Percentiles rank a stretch among this genome's conserved stretches.
These are phyloP conservation scores for Petunia axillaris DNA, from an alignment of 257 asterid genomes.

Conservation along the genomic window DNA sequence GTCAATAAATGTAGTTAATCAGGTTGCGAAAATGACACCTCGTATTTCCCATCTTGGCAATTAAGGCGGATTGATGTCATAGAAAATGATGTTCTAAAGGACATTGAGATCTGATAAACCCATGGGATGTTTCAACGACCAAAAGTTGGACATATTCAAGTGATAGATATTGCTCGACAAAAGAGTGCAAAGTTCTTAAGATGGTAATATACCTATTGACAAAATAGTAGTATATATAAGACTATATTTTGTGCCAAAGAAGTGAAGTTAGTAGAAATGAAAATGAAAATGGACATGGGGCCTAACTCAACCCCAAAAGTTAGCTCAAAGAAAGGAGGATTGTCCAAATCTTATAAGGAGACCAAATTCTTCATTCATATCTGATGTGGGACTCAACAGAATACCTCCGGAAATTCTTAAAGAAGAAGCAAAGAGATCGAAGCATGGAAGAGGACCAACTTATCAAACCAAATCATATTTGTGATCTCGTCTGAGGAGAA, in stretches of 20 bases:
- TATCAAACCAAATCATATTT: constrained; percentile 11
- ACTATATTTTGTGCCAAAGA: background rate
- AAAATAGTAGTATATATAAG: background rate
- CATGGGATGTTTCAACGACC: background rate
- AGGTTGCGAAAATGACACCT: background rate
- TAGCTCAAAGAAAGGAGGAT: no score
- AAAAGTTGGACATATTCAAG: constrained; percentile 2
- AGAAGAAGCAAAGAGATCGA: constrained; percentile 15
- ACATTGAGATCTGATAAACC: constrained; percentile 20
- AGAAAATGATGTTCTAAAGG: background rate
- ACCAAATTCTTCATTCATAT: no score
- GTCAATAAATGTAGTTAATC: no score
- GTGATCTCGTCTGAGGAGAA: constrained; percentile 5
- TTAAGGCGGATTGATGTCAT: background rate
- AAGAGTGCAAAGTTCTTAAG: background rate
- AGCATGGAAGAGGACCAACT: background rate
- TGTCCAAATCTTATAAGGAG: no score
- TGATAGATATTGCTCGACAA: background rate
- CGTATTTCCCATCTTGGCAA: background rate
- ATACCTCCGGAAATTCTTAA: constrained; percentile 5
- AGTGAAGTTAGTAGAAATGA: background rate
- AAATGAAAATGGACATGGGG: background rate
- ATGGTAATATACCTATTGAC: background rate
- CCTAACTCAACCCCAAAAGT: no score
- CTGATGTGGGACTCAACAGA: background rate